A percentile compares a stretch with the other conserved stretches of the same genome.
Conservation (phyloP, 2,329 filamentous ascomycete genomes). For the Colletotrichum lindemuthianum region DNA sequence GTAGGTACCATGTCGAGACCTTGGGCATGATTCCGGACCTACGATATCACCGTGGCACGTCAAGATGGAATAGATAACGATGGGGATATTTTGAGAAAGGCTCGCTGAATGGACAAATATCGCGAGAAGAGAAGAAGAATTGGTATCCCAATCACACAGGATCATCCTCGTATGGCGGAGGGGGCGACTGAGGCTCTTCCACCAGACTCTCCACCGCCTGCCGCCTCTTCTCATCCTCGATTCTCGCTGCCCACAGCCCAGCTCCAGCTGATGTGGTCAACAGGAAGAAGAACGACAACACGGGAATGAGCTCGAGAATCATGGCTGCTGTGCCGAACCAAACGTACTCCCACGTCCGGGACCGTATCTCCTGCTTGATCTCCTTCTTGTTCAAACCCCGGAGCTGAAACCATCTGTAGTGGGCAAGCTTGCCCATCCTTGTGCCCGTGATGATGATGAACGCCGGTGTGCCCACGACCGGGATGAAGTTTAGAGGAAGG, state of each 20-base stretch:
- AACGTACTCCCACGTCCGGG: conserved; percentile 82
- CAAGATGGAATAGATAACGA: neutral
- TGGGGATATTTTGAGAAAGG: neutral
- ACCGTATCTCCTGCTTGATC: conserved; percentile 74
- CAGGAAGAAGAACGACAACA: conserved; percentile 93
- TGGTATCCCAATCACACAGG: conserved; percentile 41
- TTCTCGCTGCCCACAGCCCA: conserved; percentile 83
- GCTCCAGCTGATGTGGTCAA: conserved; percentile 87
- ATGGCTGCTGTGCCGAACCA: conserved; percentile 93
- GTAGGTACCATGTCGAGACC: too few relatives aligned
- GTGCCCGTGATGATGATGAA: conserved; percentile 92
- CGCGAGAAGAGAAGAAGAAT: neutral
- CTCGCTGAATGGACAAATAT: neutral
- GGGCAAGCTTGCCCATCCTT: conserved; percentile 85
- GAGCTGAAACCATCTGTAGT: conserved; percentile 90
- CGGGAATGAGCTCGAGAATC: conserved; percentile 85
- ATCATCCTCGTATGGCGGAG: conserved; percentile 51
- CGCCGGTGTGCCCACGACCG: conserved; percentile 81
- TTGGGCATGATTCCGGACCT: too few relatives aligned
- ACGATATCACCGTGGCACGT: too few relatives aligned
- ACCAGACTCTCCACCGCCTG: conserved; percentile 37
- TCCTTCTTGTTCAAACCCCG: conserved; percentile 79
- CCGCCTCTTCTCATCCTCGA: conserved; percentile 69
- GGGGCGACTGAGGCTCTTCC: conserved; percentile 43
- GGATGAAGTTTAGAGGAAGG: conserved; percentile 87